Evolutionary conservation across 768 basidiomycete genomes (phyloP), one percentile per base, ranked within the genome.

Genomic region (Gymnopilus junonius): DNA sequence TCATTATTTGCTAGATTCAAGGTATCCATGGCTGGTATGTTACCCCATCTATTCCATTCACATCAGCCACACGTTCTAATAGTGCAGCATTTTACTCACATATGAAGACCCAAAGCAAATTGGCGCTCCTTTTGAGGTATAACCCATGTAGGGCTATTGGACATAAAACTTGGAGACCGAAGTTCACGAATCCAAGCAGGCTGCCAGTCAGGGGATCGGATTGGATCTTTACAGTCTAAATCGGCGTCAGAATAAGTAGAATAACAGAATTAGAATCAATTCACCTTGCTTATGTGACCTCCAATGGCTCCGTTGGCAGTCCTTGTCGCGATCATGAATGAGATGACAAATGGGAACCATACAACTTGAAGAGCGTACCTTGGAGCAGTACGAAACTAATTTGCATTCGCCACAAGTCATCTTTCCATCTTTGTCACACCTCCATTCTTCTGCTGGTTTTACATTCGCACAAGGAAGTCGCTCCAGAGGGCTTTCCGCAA

Each of bases 231-330:
- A 65, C 75, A 76, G 40, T 71, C 73, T 74, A 45, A 45, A n/a
- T 11, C 8, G 43, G 35, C 7, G 35, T 37, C 35, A 37, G 14
- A 7, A 37, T 8, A 37, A 37, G 35, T n/a, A 34, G 32, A 54
- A 31, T 23, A 39, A 59, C 27, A 68, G 62, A 31, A n/a, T 32
- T 4, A 14, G 1, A 4, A 8, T 27, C 45, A 8, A 11, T 35
- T 65, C 51, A 80, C 80, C 76, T 55, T n/a, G 57, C 57, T 81
- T 82, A 59, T 83, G 81, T 1, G 23, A 34, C 1, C 48, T 61
- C 82, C 82, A 83, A 58, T 83, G 82, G 21, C 42, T 64, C 17
- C 27, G 69, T 66, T 83, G 82, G 60, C 82, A 83, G 35, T 75
- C 76, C 79, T 82, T 48, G 15, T 20, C 1, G 14, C 8, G 12